Conservation (phyloP, 257 asterid species). For the Vinca minor region DNA sequence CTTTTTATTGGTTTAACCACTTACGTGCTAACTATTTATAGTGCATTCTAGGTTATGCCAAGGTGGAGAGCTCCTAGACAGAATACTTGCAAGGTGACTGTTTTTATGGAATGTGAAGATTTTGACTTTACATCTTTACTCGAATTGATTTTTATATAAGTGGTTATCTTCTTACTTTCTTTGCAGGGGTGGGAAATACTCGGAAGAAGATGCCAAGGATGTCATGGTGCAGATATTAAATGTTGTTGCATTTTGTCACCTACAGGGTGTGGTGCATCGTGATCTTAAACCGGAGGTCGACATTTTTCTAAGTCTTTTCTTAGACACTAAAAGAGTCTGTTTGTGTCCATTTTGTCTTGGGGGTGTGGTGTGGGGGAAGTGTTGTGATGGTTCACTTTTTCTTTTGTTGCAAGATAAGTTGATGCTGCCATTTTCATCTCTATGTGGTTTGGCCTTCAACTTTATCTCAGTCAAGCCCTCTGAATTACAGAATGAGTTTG, state of each 20-base stretch:
- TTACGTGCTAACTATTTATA: not conserved
- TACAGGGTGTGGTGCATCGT: conserved; percentile 71
- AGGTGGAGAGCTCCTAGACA: conserved; percentile 74
- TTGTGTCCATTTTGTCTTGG: not conserved
- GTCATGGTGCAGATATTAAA: conserved; percentile 53
- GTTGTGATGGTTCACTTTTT: too few relatives aligned
- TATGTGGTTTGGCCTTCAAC: too few relatives aligned
- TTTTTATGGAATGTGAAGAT: not conserved
- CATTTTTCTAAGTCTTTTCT: not conserved
- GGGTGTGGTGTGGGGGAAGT: not conserved
- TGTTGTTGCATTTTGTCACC: conserved; percentile 45
- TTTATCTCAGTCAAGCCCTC: not conserved
- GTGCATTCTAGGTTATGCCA: conserved; percentile 48
- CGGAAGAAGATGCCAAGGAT: conserved; percentile 55
- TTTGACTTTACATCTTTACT: conserved; percentile 6
- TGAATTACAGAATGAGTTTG: not conserved
- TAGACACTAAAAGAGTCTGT: not conserved
- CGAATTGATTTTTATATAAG: not conserved
- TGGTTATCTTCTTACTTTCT: conserved; percentile 5
- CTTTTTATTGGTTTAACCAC: not conserved
- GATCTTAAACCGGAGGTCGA: conserved; percentile 75
- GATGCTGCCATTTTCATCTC: not conserved
- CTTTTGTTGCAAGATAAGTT: not conserved
- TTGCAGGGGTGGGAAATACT: conserved; percentile 48
- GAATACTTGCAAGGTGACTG: conserved; percentile 51